A percentile compares a stretch with the other conserved stretches of the same genome.
phyloP scores from a whole-genome alignment of 371 early-diverging fungal genomes.

The Saksenaea oblongispora region DNA sequence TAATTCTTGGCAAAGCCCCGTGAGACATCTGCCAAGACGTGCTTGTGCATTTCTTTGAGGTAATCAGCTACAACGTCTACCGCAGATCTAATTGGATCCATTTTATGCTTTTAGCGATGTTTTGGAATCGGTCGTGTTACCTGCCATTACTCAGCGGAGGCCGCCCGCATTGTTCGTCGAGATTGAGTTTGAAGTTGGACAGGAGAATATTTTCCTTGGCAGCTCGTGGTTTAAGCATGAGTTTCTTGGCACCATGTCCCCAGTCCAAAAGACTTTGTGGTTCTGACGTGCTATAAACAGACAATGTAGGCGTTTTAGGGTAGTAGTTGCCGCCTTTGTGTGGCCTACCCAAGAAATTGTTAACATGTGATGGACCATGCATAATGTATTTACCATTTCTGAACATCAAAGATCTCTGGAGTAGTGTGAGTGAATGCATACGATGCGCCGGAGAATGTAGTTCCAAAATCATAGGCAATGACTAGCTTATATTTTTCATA shows the following conservation, averaged over 20 bases:
- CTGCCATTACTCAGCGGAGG: conserved; percentile 37
- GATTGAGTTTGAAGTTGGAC: conserved; percentile 54
- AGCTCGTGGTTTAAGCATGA: conserved; percentile 49
- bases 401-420: conserved; percentile 55
- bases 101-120: background rate
- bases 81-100: conserved; percentile 19
- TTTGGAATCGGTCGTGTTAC: conserved; percentile 13
- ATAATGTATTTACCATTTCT: conserved; percentile 45
- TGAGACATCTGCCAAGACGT: conserved; percentile 42
- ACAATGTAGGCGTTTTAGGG: conserved; percentile 54
- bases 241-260: conserved; percentile 56
- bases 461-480: conserved; percentile 54
- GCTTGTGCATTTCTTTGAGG: conserved; percentile 31
- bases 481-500: conserved; percentile 43
- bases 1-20: conserved; percentile 50
- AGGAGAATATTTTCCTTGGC: conserved; percentile 53
- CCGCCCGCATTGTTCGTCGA: conserved; percentile 47
- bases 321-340: conserved; percentile 52
- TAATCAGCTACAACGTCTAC: conserved; percentile 44
- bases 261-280: conserved; percentile 42
- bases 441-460: conserved; percentile 58
- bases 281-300: conserved; percentile 38
- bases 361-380: background rate
- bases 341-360: conserved; percentile 37
- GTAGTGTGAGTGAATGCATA: conserved; percentile 56